Evolutionary conservation across 176 grass and related monocot species (phyloP), one percentile per base, ranked within the genome.

Genomic region (Oryza australiensis): DNA sequence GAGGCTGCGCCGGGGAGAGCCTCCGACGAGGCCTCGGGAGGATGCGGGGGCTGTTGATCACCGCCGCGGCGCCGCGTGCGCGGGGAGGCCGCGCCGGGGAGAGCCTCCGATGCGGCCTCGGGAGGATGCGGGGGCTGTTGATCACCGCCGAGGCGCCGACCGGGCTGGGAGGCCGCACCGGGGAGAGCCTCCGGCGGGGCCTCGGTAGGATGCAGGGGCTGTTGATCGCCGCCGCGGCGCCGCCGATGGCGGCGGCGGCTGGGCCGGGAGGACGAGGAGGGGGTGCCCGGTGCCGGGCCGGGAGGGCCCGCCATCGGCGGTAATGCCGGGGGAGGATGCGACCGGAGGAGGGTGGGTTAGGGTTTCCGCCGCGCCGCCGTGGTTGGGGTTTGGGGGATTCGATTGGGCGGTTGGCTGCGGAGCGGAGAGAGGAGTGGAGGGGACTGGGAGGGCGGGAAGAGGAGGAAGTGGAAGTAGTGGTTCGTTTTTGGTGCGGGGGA

Each of bases 371-470:
- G 18, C 24, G 51, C 10, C 34, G 34, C 34, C 34, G 34, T 35
- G 7, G 16, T 6, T 11, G 12, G 30, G 30, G 23, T 75, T 68
- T 64, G 12, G 27, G 41, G 48, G 48, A 53, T 53, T 53, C 5
- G 48, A 53, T 53, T 53, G 48, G 15, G 48, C 43, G 43, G 18
- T 53, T 12, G 40, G 66, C 12, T 22, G 48, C 5, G 42, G 69
- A 0, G 27, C 11, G 28, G 86, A 32, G 84, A 14, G 33, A 11
- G 38, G 0, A 32, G 16, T 15, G 48, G 12, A 59, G 64, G 5
- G 33, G 33, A 34, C 5, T 4, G 6, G 26, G 45, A 57, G 46
- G 82, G 87, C 82, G 87, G 82, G 87, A 89, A 89, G 82, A 55
- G 76, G 64, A 55, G 43, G 49, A 40, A 15, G 20, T 69, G 66